Base-by-base conservation (phyloP, 2,329 filamentous ascomycete species). In the Didymella glomerata region DNA sequence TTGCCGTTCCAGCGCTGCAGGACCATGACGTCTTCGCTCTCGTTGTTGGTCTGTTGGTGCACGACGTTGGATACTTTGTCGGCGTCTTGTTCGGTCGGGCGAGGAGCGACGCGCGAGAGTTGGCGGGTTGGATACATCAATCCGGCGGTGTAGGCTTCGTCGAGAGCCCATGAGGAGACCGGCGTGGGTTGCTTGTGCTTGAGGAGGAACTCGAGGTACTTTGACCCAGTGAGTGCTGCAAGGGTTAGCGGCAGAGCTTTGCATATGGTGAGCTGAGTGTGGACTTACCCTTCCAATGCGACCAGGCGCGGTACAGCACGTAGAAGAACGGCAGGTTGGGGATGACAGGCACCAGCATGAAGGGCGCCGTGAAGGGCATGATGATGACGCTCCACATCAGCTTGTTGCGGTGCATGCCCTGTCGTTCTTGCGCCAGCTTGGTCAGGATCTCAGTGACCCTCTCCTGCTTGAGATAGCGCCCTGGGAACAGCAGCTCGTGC, bases 281-380 rank as follows among this genome's bases (percentile, higher is more conserved):
- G 14, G n/a, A 55, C 22, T 54, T 36, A 68, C 60, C 62, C 65
- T 74, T 71, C 74, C 65, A 73, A 59, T 79, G 76, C 41, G 75
- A 77, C 57, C 72, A 98, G 25, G 92, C 90, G 64, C 95, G 86
- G 80, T 96, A 99, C 18, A 86, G 87, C 40, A 98, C 85, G 77
- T 98, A 99, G 82, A 98, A 98, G 82, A 98, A 98, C 18, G 95
- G 95, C 13, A 99, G 82, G 75, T 99, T 97, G 34, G 94, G 93
- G 63, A 97, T 85, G 62, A 98, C 74, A 45, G 95, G 95, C 42
- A 99, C 81, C 46, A 97, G 78, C 4, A 88, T 93, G 76, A 98
- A 87, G 0, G 95, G 95, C 1, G 88, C 85, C 48, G 90, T 90
- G 51, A 97, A 84, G 22, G 95, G 95, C 73, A 75, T 75, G 53